Evolutionary conservation across 768 basidiomycete species (phyloP).

Genomic region (Tulasnella sp.): DNA sequence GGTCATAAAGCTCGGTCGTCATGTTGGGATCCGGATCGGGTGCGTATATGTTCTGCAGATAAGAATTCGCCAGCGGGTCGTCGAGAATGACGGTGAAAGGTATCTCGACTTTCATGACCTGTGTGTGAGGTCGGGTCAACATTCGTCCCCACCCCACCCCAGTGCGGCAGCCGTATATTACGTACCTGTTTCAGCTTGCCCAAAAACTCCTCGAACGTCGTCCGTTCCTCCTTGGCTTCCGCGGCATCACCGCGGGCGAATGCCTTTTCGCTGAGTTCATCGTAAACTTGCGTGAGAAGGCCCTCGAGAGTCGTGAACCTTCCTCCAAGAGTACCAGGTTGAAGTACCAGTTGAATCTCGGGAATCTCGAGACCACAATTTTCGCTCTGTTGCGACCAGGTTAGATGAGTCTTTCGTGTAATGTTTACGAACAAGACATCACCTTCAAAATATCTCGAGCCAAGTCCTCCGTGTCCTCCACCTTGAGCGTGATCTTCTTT

Average conservation of each 20-base stretch:
- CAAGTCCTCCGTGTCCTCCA: slow-evolving; percentile 90
- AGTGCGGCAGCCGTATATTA: slow-evolving; percentile 5
- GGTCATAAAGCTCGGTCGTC: slow-evolving; percentile 77
- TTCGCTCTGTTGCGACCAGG: slow-evolving; percentile 68
- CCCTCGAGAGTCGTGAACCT: slow-evolving; percentile 98
- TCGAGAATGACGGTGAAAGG: slow-evolving; percentile 94
- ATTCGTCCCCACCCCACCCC: not conserved
- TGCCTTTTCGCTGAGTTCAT: slow-evolving; percentile 88
- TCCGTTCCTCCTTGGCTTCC: slow-evolving; percentile 43
- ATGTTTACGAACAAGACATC: not conserved
- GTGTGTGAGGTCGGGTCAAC: not conserved
- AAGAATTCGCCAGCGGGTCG: slow-evolving; percentile 93
- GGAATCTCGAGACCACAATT: slow-evolving; percentile 88
- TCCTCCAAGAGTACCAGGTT: slow-evolving; percentile 93
- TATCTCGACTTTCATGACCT: slow-evolving; percentile 77
- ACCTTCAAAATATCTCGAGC: slow-evolving; percentile 95
- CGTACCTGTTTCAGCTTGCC: slow-evolving; percentile 71
- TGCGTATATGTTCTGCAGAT: slow-evolving; percentile 95
- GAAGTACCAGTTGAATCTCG: slow-evolving; percentile 90
- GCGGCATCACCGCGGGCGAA: slow-evolving; percentile 73
- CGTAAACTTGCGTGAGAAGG: slow-evolving; percentile 90
- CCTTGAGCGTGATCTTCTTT: slow-evolving; percentile 83
- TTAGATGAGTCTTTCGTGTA: not conserved
- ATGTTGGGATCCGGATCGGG: slow-evolving; percentile 97
- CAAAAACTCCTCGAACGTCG: slow-evolving; percentile 76